These are phyloP conservation scores for Fragilaria radians DNA, from an alignment of 108 stramenopile species.

Conservation along the genomic window DNA sequence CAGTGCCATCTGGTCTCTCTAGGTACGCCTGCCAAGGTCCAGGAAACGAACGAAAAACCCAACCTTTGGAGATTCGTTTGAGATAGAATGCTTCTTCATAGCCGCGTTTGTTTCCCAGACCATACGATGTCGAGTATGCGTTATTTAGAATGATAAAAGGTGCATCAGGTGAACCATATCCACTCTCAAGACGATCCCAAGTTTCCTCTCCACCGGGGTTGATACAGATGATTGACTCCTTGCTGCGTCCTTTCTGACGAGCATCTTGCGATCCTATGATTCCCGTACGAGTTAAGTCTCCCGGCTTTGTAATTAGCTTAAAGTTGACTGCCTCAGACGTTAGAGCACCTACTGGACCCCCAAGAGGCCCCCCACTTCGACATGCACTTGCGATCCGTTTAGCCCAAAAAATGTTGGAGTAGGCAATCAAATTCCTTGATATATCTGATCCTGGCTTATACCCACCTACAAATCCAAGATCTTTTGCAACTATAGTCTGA, in stretches of 20 bases:
- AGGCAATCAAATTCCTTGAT: conserved; percentile 71
- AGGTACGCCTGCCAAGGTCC: conserved; percentile 82
- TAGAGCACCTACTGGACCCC: conserved; percentile 58
- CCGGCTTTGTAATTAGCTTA: conserved; percentile 38
- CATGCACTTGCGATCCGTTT: conserved; percentile 61
- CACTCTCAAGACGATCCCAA: conserved; percentile 59
- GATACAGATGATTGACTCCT: conserved; percentile 59
- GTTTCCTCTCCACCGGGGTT: conserved; percentile 83
- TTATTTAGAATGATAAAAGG: conserved; percentile 76
- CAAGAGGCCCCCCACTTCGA: conserved; percentile 44
- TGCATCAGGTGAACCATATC: conserved; percentile 37
- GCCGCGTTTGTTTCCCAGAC: conserved; percentile 71
- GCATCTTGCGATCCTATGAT: conserved; percentile 14
- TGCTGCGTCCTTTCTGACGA: conserved; percentile 37
- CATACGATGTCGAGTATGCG: conserved; percentile 78
- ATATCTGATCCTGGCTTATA: conserved; percentile 85
- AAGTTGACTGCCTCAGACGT: conserved; percentile 73
- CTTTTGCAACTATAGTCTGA: conserved; percentile 52
- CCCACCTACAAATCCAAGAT: conserved; percentile 71
- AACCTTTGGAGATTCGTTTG: conserved; percentile 84
- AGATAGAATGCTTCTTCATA: conserved; percentile 81
- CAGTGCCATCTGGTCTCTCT: conserved; percentile 76
- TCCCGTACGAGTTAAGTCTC: conserved; percentile 45
- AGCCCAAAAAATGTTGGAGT: conserved; percentile 86
- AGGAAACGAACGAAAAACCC: conserved; percentile 75